Base-by-base conservation (phyloP, 2,329 filamentous ascomycete species). In the Phaeosphaeria sp. region DNA sequence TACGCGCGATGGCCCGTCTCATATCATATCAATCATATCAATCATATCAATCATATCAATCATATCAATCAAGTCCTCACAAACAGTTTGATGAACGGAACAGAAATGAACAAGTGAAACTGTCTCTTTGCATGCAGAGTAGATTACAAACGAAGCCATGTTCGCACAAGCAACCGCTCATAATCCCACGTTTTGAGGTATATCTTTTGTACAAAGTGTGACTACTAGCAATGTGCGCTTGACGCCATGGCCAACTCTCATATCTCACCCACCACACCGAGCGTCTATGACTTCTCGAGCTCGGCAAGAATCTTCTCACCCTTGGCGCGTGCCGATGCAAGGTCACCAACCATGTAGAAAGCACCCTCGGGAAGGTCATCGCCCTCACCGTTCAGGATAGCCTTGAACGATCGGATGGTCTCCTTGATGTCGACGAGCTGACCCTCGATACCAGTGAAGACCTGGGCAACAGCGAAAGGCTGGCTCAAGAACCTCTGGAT, bases 231-330 rank as follows among this genome's bases (percentile, higher is more conserved):
- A 56, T 69, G 58, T 66, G 67, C 68, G 57, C 60, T 68, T 56
- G 68, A 68, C 68, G 70, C 64, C 65, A 63, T 74, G 68, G 67
- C 72, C 65, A 65, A 67, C 67, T 68, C 67, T 74, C 71, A 70
- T 65, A 67, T 71, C 65, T 70, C 71, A 61, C 66, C 68, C 66
- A 69, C 68, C 67, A 67, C 66, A 63, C 56, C 62, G 59, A 53
- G 54, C 67, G 64, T 73, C 66, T 76, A 77, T 70, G 69, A 73
- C 73, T 77, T 77, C 74, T 95, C 91, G 75, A 98, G 87, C 76
- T 98, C 95, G 74, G 95, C 93, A 80, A 99, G 85, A 87, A 99
- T 98, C 93, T 98, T 97, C 89, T 97, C 93, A 86, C 94, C 95
- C 92, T 99, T 99, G 78, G 86, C 89, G 80, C 91, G 91, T 72